Base-by-base conservation (phyloP, 345 rosid species). In the Salix dunnii region DNA sequence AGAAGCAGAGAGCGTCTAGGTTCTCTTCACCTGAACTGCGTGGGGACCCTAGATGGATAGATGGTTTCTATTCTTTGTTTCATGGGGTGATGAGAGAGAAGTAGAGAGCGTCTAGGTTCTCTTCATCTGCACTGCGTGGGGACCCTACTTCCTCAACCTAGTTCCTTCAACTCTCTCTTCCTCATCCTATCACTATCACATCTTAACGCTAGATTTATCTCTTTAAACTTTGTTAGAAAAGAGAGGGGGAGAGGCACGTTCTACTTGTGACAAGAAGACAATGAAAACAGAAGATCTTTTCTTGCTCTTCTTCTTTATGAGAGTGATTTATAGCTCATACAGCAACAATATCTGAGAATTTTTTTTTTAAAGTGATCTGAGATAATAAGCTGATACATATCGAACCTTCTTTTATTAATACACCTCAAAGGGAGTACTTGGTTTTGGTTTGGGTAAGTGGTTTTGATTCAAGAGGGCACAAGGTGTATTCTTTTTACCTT, bases 31-130 rank as follows among this genome's bases (percentile, higher is more conserved):
- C 35, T 0, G 35, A 5, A 33, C 1, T 33, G 35, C 4, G 35
- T 33, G 35, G 35, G 35, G 35, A 33, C 35, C 35, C 5, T 0
- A 33, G 5, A 33, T 33, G 35, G 35, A 3, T 4, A 4, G 35
- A 33, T 33, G 36, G 36, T 33, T 33, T 21, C 23, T 55, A 55
- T 60, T 60, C 10, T 5, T 11, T 46, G 4, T 0, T 21, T 60
- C 25, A 60, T n/a, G 64, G 64, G 27, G 23, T 25, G 64, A 10
- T 40, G 4, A 11, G 42, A 14, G 4, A 16, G 21, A 23, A 6
- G 58, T 28, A 63, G 77, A 51, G 31, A 23, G 71, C 27, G 88
- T 86, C 89, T 75, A 88, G 84, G 86, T 88, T 82, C 91, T 69
- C 88, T 77, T 83, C 84, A 86, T 85, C 48, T 67, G 13, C 61